phyloP scores from a whole-genome alignment of 306 rosid species.

The Lablab purpureus region DNA sequence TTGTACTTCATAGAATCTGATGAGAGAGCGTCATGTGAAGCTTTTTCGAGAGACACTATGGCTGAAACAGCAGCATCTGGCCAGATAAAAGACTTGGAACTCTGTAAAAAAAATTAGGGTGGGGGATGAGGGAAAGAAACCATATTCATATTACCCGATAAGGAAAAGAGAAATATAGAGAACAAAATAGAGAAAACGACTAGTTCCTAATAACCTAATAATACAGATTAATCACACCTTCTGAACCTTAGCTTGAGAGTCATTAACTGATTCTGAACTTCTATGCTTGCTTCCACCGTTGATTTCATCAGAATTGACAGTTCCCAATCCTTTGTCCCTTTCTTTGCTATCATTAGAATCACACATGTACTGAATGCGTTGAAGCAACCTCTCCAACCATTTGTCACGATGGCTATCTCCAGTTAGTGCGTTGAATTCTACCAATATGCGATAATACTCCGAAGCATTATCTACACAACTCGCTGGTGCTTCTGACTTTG shows the following conservation, averaged over 20 bases:
- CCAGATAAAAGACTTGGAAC: conserved; percentile 71
- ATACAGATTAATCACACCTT: conserved; percentile 55
- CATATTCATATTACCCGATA: conserved; percentile 12
- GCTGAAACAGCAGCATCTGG: conserved; percentile 89
- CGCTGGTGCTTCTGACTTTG: conserved; percentile 81
- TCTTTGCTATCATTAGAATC: conserved; percentile 48
- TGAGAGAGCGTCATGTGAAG: conserved; percentile 69
- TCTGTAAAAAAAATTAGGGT: conserved; percentile 50
- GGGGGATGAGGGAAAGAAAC: background rate
- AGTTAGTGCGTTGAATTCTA: conserved; percentile 61
- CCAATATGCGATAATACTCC: conserved; percentile 65
- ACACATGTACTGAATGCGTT: conserved; percentile 67
- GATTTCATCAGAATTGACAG: conserved; percentile 53
- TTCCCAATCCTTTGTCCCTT: conserved; percentile 51
- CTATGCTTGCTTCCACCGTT: conserved; percentile 49
- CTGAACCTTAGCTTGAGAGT: conserved; percentile 53
- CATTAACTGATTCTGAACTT: conserved; percentile 49
- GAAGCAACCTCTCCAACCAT: conserved; percentile 90
- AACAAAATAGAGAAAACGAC: conserved; percentile 16
- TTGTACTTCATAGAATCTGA: conserved; percentile 85
- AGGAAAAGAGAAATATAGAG: background rate
- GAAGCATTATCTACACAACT: conserved; percentile 60
- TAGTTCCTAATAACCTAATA: conserved; percentile 15
- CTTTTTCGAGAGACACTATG: conserved; percentile 80
- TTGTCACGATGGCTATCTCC: conserved; percentile 83